A percentile compares a stretch with the other conserved stretches of the same genome.
Evolutionary conservation across 306 rosid genomes (phyloP).

Genomic region (Quercus mongolica): DNA sequence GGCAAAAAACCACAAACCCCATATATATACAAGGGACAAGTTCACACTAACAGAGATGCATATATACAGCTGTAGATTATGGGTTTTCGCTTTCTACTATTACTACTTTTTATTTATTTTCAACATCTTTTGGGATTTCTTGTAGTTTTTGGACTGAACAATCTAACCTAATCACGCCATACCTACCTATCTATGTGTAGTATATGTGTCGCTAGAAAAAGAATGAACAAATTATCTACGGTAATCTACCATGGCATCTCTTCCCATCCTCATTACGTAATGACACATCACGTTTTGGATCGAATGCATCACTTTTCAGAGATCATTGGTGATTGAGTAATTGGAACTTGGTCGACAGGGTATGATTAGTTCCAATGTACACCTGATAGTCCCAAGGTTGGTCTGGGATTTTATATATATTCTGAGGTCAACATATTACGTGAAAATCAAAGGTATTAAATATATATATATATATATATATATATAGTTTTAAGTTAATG

Average conservation of each 20-base stretch:
- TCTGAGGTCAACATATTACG: background rate
- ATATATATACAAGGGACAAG: background rate
- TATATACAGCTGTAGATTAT: slow-evolving; percentile 56
- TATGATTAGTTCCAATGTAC: background rate
- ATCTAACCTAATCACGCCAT: slow-evolving; percentile 43
- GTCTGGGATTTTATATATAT: background rate
- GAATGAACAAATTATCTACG: slow-evolving; percentile 19
- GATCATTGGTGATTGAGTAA: background rate
- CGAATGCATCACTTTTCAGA: background rate
- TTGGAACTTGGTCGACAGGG: background rate
- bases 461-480: no score
- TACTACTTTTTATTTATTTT: background rate
- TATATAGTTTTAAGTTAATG: no score
- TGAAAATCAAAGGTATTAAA: background rate
- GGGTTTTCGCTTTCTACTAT: slow-evolving; percentile 19
- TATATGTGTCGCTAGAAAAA: background rate
- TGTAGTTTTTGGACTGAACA: slow-evolving; percentile 36
- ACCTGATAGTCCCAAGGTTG: background rate
- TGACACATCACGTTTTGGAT: background rate
- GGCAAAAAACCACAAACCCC: slow-evolving; percentile 37
- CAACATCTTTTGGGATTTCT: slow-evolving; percentile 28
- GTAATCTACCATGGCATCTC: slow-evolving; percentile 6
- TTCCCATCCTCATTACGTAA: slow-evolving; percentile 13
- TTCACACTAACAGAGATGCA: slow-evolving; percentile 34
- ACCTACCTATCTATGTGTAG: slow-evolving; percentile 3